Evolutionary conservation across 345 rosid genomes (phyloP), one percentile per base, ranked within the genome.

Genomic region (Euphorbia pulcherrima): DNA sequence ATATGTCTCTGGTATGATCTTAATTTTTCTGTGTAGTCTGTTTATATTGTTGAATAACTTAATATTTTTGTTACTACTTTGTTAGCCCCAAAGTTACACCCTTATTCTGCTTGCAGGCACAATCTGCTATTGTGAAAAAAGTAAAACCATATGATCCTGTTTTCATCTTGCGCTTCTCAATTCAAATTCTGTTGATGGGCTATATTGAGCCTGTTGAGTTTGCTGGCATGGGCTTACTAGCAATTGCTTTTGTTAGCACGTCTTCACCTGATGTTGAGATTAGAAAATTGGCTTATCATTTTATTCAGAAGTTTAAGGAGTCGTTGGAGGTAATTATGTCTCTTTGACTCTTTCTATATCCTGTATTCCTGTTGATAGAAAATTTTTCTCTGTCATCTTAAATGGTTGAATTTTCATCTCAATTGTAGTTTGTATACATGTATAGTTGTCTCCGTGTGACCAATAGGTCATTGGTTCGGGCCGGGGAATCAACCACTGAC

Each of bases 191-290:
- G 75, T 80, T 88, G 20, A 54, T 40, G 68, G 83, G 88, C 73
- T 85, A 85, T 68, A 68, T 93, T 77, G 97, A 94, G 75, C 90
- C 96, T 30, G 70, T 80, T 54, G 96, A 94, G 73, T 89, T 91
- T 76, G 83, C 92, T 72, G 81, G 89, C 78, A 75, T 88, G 78
- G 96, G 99, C 72, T 78, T 94, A 88, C 92, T 94, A 76, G 92
- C 96, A 33, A 72, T 94, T 74, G 91, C 96, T 24, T 86, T 94
- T 81, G 77, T 72, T 68, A 82, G 95, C 86, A 79, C 83, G 76
- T 84, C 99, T 81, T 91, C 99, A 60, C 90, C 83, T 63, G 92
- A 89, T 79, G 71, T 82, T 62, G 88, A 80, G 74, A 81, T 91
- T 74, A 89, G 96, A 77, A 94, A 91, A 74, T 73, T 91, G 81